Conservation (phyloP, 768 basidiomycete species). For the Gloeopeniophorella convolvens region DNA sequence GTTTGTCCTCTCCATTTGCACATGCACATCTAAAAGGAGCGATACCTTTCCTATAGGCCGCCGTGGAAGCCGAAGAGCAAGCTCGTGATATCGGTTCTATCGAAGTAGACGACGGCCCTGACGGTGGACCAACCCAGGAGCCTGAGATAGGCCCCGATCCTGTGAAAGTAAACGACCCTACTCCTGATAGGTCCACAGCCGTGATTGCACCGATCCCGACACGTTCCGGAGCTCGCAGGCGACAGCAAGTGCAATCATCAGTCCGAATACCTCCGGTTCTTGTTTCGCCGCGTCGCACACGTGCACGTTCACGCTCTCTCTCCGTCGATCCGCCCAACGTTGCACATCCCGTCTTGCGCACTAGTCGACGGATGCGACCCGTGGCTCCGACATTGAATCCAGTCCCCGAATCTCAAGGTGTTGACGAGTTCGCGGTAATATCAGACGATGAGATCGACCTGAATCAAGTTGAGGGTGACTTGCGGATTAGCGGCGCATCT, state of each 20-base stretch:
- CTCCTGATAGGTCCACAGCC: too few relatives aligned
- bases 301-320: neutral
- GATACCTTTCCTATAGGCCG: neutral
- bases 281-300: neutral
- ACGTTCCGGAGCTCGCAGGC: neutral
- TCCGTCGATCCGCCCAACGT: neutral
- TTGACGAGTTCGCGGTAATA: conserved; percentile 2
- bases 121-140: too few relatives aligned
- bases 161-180: too few relatives aligned
- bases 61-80: neutral
- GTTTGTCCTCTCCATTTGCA: neutral
- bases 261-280: neutral
- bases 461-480: conserved; percentile 11
- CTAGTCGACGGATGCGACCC: neutral
- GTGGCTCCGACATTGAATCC: neutral
- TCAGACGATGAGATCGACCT: conserved; percentile 11
- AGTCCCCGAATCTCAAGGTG: neutral
- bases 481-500: neutral
- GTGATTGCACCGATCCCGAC: too few relatives aligned
- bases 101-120: too few relatives aligned
- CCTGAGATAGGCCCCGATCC: too few relatives aligned
- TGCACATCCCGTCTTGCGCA: neutral
- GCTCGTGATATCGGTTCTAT: too few relatives aligned
- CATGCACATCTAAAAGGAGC: neutral
- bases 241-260: neutral